Percentiles rank a stretch among this genome's conserved stretches.
phyloP scores from a whole-genome alignment of 805 yeast genomes.

The Kazachstania kunashirensis region DNA sequence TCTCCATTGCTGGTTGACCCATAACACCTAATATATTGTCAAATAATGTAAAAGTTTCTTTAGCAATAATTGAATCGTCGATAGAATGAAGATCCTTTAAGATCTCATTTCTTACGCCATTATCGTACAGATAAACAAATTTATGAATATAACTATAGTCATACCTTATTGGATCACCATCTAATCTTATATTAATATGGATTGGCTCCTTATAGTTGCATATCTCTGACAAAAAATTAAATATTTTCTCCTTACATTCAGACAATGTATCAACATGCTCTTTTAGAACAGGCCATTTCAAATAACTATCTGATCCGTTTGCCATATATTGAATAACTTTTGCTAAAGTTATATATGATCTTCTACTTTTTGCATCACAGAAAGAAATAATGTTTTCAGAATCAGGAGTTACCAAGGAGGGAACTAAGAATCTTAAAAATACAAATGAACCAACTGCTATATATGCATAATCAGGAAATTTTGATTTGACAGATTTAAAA shows the following conservation, averaged over 20 bases:
- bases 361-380: conserved; percentile 35
- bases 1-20: conserved; percentile 50
- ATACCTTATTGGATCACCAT: conserved; percentile 11
- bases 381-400: conserved; percentile 30
- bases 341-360: conserved; percentile 67
- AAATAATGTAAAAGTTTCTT: conserved; percentile 28
- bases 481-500: conserved; percentile 40
- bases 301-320: conserved; percentile 55
- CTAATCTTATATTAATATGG: conserved; percentile 11
- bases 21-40: conserved; percentile 38
- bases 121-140: conserved; percentile 41
- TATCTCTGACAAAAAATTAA: conserved; percentile 31
- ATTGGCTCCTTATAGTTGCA: conserved; percentile 18
- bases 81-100: conserved; percentile 9
- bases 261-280: conserved; percentile 33
- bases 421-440: conserved; percentile 69
- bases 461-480: conserved; percentile 53
- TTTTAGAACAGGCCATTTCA: conserved; percentile 51
- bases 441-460: conserved; percentile 77
- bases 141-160: conserved; percentile 37
- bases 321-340: conserved; percentile 77
- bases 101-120: conserved; percentile 23
- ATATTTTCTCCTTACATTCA: conserved; percentile 30
- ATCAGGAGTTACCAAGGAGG: conserved; percentile 89
- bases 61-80: conserved; percentile 14